Conservation (phyloP, 2,329 filamentous ascomycete species). For the Calonectria leucothoes region DNA sequence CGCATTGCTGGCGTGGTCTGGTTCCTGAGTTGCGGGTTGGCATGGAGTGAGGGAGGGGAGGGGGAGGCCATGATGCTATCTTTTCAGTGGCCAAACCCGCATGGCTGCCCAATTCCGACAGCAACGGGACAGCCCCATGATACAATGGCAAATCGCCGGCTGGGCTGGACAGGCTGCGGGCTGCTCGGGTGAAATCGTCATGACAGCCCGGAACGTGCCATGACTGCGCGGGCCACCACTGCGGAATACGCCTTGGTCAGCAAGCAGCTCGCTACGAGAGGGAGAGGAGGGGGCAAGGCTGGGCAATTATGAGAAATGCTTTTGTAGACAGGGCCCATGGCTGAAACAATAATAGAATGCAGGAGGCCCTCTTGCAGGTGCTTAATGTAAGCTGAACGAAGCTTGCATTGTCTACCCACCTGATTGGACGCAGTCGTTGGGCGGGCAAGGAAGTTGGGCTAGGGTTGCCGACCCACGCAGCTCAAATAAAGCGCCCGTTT, state of each 20-base stretch:
- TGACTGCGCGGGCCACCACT: not conserved
- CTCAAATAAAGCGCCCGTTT: constrained; percentile 3
- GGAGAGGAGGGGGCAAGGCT: not conserved
- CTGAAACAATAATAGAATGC: constrained; percentile 5
- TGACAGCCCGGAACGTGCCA: not conserved
- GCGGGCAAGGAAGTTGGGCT: constrained; percentile 1
- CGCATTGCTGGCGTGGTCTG: constrained; percentile 22
- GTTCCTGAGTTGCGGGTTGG: constrained; percentile 26
- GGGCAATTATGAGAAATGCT: not conserved
- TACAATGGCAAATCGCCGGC: constrained; percentile 5
- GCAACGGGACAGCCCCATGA: constrained; percentile 10
- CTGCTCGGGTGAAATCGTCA: not conserved
- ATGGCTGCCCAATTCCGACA: constrained; percentile 6
- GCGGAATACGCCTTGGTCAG: not conserved
- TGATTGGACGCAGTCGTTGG: constrained; percentile 1
- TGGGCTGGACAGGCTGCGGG: constrained; percentile 9
- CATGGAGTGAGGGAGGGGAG: no score
- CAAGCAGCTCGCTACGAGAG: not conserved
- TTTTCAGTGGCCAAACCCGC: not conserved
- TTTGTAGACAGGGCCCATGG: not conserved
- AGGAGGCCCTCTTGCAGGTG: constrained; percentile 3
- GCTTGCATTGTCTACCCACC: constrained; percentile 2
- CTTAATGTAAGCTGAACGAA: constrained; percentile 8
- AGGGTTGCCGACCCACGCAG: constrained; percentile 1
- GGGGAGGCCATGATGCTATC: constrained; percentile 21